Conservation (phyloP, 768 basidiomycete genomes). For the Tricholoma sp. region DNA sequence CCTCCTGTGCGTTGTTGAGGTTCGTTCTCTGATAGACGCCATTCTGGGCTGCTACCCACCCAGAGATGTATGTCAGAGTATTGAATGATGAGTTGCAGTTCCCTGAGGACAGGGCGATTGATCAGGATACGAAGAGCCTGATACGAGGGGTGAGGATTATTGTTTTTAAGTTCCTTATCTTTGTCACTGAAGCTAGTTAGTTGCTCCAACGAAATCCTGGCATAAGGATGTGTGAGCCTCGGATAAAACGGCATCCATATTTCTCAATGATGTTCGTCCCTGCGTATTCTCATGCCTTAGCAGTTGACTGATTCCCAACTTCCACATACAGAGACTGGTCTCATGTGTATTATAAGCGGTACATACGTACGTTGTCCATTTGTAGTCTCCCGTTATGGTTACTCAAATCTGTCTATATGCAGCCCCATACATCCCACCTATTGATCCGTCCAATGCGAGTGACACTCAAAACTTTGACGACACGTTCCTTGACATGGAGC, state of each 20-base stretch:
- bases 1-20: constrained; percentile 6
- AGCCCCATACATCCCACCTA: constrained; percentile 92
- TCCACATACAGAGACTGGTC: constrained; percentile 71
- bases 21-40: constrained; percentile 56
- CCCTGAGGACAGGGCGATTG: constrained; percentile 88
- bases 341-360: constrained; percentile 90
- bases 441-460: constrained; percentile 85
- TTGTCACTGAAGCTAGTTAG: constrained; percentile 32
- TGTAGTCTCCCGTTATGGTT: constrained; percentile 4
- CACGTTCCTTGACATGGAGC: constrained; percentile 93
- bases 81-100: constrained; percentile 87
- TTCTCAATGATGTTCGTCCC: constrained; percentile 83
- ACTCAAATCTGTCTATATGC: constrained; percentile 6
- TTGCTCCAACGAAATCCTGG: constrained; percentile 91
- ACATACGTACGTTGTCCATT: constrained; percentile 65
- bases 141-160: constrained; percentile 79
- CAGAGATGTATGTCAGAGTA: constrained; percentile 92
- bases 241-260: constrained; percentile 92
- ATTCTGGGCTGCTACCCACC: constrained; percentile 89
- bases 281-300: background rate
- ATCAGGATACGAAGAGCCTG: constrained; percentile 91
- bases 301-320: constrained; percentile 5
- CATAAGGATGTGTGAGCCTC: constrained; percentile 86
- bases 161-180: constrained; percentile 4
- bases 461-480: constrained; percentile 99